These are phyloP conservation scores for Halenospora varia DNA, from an alignment of 495 filamentous ascomycete genomes.

Conservation along the genomic window DNA sequence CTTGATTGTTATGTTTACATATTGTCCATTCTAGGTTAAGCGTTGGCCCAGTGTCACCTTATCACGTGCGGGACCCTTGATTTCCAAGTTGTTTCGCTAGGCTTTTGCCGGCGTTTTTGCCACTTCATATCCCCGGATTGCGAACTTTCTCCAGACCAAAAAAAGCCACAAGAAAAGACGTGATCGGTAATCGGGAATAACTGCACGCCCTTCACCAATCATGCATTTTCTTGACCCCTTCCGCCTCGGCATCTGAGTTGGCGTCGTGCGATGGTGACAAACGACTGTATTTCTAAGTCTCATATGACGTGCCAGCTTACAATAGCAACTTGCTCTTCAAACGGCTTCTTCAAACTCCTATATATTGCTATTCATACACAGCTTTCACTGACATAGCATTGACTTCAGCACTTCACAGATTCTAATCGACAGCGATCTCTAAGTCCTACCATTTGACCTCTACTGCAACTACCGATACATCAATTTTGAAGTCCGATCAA, in stretches of 20 bases:
- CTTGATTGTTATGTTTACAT: background rate
- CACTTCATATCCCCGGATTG: background rate
- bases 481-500: too few species aligned
- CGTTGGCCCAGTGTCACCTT: background rate
- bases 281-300: conserved; percentile 8
- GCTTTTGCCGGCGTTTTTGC: background rate
- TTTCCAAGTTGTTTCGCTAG: too few species aligned
- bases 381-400: background rate
- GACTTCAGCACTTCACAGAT: background rate
- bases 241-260: background rate
- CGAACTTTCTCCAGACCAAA: background rate
- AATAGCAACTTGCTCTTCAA: background rate
- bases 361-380: conserved; percentile 10
- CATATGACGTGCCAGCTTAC: conserved; percentile 15
- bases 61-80: background rate
- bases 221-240: background rate
- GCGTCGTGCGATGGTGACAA: background rate
- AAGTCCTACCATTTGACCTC: background rate
- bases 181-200: background rate
- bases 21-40: background rate
- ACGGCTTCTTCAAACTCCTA: background rate
- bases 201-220: background rate
- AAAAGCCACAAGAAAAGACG: background rate
- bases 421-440: background rate
- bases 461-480: too few species aligned